Conservation (phyloP, 2,329 filamentous ascomycete genomes). For the Neocatenulostroma microsporum region DNA sequence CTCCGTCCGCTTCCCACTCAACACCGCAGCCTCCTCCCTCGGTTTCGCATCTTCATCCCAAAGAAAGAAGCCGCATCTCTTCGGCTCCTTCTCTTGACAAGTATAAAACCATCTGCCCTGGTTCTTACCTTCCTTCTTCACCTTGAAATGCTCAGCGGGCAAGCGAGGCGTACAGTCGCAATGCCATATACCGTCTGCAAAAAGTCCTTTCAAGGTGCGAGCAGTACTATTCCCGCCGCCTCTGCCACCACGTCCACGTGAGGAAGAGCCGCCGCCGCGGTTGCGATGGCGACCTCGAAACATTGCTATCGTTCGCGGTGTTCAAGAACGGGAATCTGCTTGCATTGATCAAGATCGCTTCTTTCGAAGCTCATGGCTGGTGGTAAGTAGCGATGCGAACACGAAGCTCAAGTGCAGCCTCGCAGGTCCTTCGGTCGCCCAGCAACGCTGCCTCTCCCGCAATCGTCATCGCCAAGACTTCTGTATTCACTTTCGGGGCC, state of each 20-base stretch:
- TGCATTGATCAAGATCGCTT: no score
- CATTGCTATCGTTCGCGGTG: no score
- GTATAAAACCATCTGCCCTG: slow-evolving; percentile 48
- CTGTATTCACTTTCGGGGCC: no score
- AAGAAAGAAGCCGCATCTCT: slow-evolving; percentile 51
- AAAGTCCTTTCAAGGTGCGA: slow-evolving; percentile 17
- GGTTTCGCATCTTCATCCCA: slow-evolving; percentile 48
- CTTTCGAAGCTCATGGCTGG: no score
- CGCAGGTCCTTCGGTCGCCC: no score
- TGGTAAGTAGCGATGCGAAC: no score
- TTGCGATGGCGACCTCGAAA: background rate
- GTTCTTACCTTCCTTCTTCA: slow-evolving; percentile 51
- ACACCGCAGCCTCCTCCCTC: slow-evolving; percentile 41
- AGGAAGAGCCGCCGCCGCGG: background rate
- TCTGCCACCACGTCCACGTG: slow-evolving; percentile 1
- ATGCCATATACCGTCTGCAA: slow-evolving; percentile 37
- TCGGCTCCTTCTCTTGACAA: slow-evolving; percentile 45
- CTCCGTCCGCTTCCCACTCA: slow-evolving; percentile 22
- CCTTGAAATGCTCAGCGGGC: slow-evolving; percentile 48
- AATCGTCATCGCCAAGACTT: no score
- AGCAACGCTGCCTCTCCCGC: no score
- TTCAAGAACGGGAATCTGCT: no score
- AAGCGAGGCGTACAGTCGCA: slow-evolving; percentile 51
- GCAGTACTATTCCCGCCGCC: background rate
- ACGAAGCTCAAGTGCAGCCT: no score